Percentiles rank a stretch among this genome's conserved stretches.
These are phyloP conservation scores for Xenoacremonium recifei DNA, from an alignment of 2,329 filamentous ascomycete genomes.

Conservation along the genomic window DNA sequence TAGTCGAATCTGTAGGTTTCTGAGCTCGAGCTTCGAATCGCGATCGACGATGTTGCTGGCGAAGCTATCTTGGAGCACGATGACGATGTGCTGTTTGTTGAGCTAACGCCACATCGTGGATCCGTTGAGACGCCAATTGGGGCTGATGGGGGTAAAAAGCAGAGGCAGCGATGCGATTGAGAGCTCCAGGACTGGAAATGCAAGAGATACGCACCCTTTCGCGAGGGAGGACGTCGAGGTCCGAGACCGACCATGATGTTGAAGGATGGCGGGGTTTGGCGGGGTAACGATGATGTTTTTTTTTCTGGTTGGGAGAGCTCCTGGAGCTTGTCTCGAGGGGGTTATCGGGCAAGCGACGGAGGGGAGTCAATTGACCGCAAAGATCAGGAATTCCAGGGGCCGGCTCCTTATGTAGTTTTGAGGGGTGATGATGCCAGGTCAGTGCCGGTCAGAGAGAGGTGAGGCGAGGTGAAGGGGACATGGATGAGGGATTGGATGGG, in stretches of 20 bases:
- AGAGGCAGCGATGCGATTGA: background rate
- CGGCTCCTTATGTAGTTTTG: background rate
- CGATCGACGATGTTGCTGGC: too few relatives aligned
- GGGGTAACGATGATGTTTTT: too few relatives aligned
- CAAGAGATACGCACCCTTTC: conserved; percentile 64
- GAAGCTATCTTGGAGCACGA: too few relatives aligned
- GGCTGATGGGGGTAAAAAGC: too few relatives aligned
- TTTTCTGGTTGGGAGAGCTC: conserved; percentile 16
- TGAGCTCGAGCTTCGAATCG: too few relatives aligned
- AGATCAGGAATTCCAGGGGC: background rate
- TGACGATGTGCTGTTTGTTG: too few relatives aligned
- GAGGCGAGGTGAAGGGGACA: conserved; percentile 1
- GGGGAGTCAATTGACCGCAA: background rate
- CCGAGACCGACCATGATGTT: conserved; percentile 51
- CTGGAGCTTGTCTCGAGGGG: background rate
- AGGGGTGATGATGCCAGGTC: background rate
- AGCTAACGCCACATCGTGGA: background rate
- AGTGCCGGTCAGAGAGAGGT: background rate
- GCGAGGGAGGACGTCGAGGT: conserved; percentile 49
- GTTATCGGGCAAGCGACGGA: conserved; percentile 3
- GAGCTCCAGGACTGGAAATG: background rate
- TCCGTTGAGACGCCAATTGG: background rate
- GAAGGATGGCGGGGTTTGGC: conserved; percentile 34
- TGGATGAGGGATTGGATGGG: background rate
- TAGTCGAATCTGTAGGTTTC: too few relatives aligned